phyloP scores from a whole-genome alignment of 2,329 filamentous ascomycete genomes.

The Clonostachys sp. region DNA sequence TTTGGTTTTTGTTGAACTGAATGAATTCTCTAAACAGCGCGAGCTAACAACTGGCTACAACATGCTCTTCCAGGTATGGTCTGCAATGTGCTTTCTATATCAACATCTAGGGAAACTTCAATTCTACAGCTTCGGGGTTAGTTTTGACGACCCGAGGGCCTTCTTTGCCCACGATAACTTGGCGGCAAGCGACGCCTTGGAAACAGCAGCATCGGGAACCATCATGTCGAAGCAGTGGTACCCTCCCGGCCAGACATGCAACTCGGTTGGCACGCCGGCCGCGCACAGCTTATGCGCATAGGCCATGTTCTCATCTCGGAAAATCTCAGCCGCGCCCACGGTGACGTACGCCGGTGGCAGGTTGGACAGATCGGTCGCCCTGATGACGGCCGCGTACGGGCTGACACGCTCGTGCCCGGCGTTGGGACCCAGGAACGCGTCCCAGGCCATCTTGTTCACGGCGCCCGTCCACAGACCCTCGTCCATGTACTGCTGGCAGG shows the following conservation, averaged over 20 bases:
- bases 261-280: constrained; percentile 32
- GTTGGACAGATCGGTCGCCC: constrained; percentile 24
- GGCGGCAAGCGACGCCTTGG: constrained; percentile 5
- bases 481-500: constrained; percentile 21
- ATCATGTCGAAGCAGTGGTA: constrained; percentile 30
- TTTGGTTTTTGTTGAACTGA: no score
- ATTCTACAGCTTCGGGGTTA: neutral
- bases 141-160: constrained; percentile 1
- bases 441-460: constrained; percentile 34
- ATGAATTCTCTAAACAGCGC: no score
- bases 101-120: neutral
- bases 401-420: constrained; percentile 23
- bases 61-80: neutral
- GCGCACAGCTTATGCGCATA: constrained; percentile 31
- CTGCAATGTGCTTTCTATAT: neutral
- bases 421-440: constrained; percentile 27
- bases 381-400: constrained; percentile 22
- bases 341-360: constrained; percentile 38
- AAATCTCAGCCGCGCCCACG: constrained; percentile 34
- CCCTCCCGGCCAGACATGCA: constrained; percentile 36
- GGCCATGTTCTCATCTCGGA: constrained; percentile 31
- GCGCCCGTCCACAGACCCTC: constrained; percentile 26
- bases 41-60: neutral
- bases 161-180: constrained; percentile 8
- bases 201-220: constrained; percentile 6